Evolutionary conservation across 345 rosid genomes (phyloP).

Genomic region (Microcos paniculata): DNA sequence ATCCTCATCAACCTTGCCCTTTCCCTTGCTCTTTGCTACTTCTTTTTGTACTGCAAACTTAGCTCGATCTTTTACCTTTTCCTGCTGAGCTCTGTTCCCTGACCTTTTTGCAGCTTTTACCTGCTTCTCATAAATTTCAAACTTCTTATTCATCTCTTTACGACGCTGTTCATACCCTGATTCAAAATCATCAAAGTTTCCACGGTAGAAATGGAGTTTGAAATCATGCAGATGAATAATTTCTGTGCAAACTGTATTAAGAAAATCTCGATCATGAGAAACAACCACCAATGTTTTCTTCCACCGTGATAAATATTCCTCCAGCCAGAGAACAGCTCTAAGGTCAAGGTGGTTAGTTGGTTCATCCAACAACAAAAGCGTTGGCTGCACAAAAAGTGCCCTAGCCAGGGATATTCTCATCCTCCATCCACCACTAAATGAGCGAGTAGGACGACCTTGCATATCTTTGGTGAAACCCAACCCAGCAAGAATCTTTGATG

Average conservation of each 20-base stretch:
- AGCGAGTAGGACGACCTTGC: constrained; percentile 77
- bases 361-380: constrained; percentile 84
- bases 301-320: constrained; percentile 89
- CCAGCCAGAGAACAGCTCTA: constrained; percentile 92
- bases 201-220: constrained; percentile 82
- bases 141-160: constrained; percentile 85
- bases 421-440: constrained; percentile 99
- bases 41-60: constrained; percentile 72
- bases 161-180: constrained; percentile 87
- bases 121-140: constrained; percentile 75
- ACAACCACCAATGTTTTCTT: constrained; percentile 94
- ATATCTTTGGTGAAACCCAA: constrained; percentile 88
- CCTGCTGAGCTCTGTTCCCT: constrained; percentile 79
- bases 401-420: constrained; percentile 95
- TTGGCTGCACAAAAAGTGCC: constrained; percentile 95
- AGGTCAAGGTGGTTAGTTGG: constrained; percentile 98
- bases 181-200: constrained; percentile 84
- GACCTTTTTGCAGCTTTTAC: constrained; percentile 81
- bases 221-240: constrained; percentile 87
- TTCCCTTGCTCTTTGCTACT: constrained; percentile 70
- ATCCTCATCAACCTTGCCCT: constrained; percentile 78
- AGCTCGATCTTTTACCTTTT: constrained; percentile 85
- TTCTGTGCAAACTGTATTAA: constrained; percentile 85
- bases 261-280: constrained; percentile 95
- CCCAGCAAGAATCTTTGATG: constrained; percentile 94